Percentiles rank a stretch among this genome's conserved stretches.
Evolutionary conservation across 2,329 filamentous ascomycete genomes (phyloP).

Genomic region (Thelonectria rubi): DNA sequence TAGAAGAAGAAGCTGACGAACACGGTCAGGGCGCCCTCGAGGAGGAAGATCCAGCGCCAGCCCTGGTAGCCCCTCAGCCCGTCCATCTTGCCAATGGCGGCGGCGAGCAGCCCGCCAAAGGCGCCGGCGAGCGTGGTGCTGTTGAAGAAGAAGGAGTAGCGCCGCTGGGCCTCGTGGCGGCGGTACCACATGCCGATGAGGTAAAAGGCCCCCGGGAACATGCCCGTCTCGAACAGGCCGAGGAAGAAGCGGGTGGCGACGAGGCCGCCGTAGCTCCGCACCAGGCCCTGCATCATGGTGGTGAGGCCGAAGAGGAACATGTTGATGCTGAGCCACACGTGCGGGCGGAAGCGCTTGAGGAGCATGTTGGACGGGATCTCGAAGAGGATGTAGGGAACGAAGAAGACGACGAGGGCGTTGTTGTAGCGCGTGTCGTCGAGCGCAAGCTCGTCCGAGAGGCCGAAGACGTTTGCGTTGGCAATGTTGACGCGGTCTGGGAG

Average conservation of each 20-base stretch:
- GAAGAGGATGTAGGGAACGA: constrained; percentile 77
- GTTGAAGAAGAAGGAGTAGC: constrained; percentile 94
- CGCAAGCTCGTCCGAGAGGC: constrained; percentile 68
- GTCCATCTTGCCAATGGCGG: constrained; percentile 90
- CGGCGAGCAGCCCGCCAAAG: constrained; percentile 86
- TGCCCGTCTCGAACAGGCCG: constrained; percentile 78
- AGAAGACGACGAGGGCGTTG: constrained; percentile 81
- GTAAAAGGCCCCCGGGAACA: constrained; percentile 72
- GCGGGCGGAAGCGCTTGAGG: constrained; percentile 69
- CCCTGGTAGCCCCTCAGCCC: constrained; percentile 71
- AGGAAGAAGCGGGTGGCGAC: constrained; percentile 87
- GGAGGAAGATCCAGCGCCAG: constrained; percentile 87
- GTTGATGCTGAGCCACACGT: constrained; percentile 79
- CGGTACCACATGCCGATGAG: constrained; percentile 91
- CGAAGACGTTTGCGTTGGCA: constrained; percentile 77
- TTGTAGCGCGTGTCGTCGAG: constrained; percentile 73
- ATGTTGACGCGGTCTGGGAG: constrained; percentile 74
- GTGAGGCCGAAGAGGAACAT: constrained; percentile 86
- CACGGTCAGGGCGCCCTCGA: constrained; percentile 74
- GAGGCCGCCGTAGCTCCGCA: constrained; percentile 79
- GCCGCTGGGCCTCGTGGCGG: constrained; percentile 85
- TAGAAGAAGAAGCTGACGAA: constrained; percentile 69
- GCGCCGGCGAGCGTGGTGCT: constrained; percentile 82
- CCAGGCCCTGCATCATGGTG: constrained; percentile 79
- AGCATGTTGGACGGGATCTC: constrained; percentile 76